phyloP scores from a whole-genome alignment of 805 yeast species.

The Candida succiphila region DNA sequence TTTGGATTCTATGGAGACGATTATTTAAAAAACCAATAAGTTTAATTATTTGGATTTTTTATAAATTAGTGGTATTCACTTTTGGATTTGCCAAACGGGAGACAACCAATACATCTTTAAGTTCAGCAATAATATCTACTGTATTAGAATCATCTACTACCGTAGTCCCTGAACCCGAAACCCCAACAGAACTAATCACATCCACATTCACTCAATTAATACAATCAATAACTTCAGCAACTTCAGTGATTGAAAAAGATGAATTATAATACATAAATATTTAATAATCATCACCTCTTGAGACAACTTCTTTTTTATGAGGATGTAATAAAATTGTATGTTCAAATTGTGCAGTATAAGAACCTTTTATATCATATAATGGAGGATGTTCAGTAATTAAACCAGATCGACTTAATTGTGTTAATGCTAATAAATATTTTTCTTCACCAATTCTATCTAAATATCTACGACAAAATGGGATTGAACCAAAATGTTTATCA shows the following conservation, averaged over 20 bases:
- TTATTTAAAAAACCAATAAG: conserved; percentile 33
- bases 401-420: conserved; percentile 76
- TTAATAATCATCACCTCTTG: conserved; percentile 89
- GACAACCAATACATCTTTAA: conserved; percentile 1
- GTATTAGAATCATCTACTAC: not conserved
- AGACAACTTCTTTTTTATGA: conserved; percentile 85
- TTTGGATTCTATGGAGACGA: conserved; percentile 42
- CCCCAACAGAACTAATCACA: too few species aligned
- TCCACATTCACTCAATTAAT: too few species aligned
- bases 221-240: too few species aligned
- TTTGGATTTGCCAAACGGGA: conserved; percentile 14
- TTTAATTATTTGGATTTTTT: conserved; percentile 35
- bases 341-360: conserved; percentile 93
- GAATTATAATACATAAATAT: too few species aligned
- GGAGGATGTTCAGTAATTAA: conserved; percentile 94
- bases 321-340: conserved; percentile 90
- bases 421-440: conserved; percentile 79
- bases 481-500: conserved; percentile 78
- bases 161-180: not conserved
- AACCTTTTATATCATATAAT: conserved; percentile 68
- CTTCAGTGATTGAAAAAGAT: too few species aligned
- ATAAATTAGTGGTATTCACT: too few species aligned
- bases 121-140: not conserved
- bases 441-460: conserved; percentile 88
- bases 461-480: conserved; percentile 95